A percentile compares a stretch with the other conserved stretches of the same genome.
These are phyloP conservation scores for Musa schizocarpa DNA, from an alignment of 176 grass and related monocot species.

Conservation along the genomic window DNA sequence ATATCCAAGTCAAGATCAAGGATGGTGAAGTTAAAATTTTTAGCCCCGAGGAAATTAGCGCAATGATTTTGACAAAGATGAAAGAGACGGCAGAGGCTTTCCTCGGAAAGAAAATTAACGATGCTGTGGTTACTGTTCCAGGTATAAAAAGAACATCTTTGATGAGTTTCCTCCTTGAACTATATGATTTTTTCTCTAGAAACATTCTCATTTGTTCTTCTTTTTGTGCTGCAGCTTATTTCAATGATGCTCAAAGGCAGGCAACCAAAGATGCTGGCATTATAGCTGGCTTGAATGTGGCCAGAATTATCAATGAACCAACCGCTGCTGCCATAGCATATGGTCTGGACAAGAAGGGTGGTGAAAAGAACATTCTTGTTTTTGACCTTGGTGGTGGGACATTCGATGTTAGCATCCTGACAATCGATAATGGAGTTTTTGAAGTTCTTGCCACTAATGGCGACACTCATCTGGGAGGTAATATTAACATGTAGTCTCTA, in stretches of 20 bases:
- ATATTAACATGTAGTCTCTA: no score
- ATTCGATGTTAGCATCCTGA: slow-evolving; percentile 57
- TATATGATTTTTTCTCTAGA: neutral
- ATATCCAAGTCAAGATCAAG: slow-evolving; percentile 47
- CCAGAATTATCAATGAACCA: slow-evolving; percentile 53
- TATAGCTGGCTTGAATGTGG: slow-evolving; percentile 53
- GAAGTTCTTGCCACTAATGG: slow-evolving; percentile 60
- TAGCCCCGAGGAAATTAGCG: slow-evolving; percentile 63
- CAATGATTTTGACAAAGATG: slow-evolving; percentile 62
- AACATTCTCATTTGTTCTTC: neutral
- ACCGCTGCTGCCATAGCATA: slow-evolving; percentile 67
- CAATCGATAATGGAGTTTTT: slow-evolving; percentile 53
- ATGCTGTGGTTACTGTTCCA: slow-evolving; percentile 62
- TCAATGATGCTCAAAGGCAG: slow-evolving; percentile 66
- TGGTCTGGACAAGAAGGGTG: slow-evolving; percentile 50
- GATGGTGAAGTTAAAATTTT: slow-evolving; percentile 46
- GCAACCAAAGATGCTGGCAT: slow-evolving; percentile 69
- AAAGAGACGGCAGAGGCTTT: slow-evolving; percentile 61
- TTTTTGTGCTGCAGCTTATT: slow-evolving; percentile 40
- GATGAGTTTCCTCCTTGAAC: neutral
- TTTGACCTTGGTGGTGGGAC: slow-evolving; percentile 58
- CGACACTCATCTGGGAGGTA: slow-evolving; percentile 69
- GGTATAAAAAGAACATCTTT: slow-evolving; percentile 5
- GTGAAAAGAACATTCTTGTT: slow-evolving; percentile 44
- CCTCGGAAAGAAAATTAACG: slow-evolving; percentile 50